Evolutionary conservation across 2,329 filamentous ascomycete species (phyloP).

Genomic region (Metarhizium anisopliae): DNA sequence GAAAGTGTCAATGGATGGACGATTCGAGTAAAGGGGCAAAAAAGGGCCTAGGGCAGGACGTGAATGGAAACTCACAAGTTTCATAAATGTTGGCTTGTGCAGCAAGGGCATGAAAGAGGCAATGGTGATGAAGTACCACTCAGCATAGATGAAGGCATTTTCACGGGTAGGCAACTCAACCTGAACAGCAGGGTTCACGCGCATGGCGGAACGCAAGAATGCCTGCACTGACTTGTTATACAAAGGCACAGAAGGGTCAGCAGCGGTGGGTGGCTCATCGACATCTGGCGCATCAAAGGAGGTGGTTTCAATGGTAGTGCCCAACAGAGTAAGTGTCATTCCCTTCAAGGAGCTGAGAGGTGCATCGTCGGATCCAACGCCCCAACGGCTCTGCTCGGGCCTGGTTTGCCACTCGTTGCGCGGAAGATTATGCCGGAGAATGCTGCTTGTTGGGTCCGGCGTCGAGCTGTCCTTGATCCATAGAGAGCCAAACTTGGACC

Average conservation of each 20-base stretch:
- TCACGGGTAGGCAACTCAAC: constrained; percentile 54
- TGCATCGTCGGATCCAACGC: constrained; percentile 52
- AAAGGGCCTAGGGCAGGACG: neutral
- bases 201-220: constrained; percentile 57
- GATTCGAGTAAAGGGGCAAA: neutral
- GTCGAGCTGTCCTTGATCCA: constrained; percentile 24
- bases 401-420: constrained; percentile 29
- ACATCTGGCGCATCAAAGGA: constrained; percentile 60
- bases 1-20: neutral
- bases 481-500: constrained; percentile 22
- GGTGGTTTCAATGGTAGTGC: constrained; percentile 70
- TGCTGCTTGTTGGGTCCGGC: constrained; percentile 8
- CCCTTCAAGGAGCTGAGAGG: constrained; percentile 67
- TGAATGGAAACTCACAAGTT: constrained; percentile 41
- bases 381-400: constrained; percentile 55
- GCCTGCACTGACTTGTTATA: constrained; percentile 67
- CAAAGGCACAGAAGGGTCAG: constrained; percentile 32
- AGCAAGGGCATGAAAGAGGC: constrained; percentile 66
- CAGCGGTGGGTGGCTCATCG: constrained; percentile 41
- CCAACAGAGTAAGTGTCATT: constrained; percentile 68
- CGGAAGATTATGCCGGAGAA: constrained; percentile 17
- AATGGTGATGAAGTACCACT: constrained; percentile 68
- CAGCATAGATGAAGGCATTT: constrained; percentile 58
- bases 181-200: constrained; percentile 46
- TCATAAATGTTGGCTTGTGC: constrained; percentile 67